Base-by-base conservation (phyloP, 352 stramenopile genomes). In the Phytopythium kandeliae region DNA sequence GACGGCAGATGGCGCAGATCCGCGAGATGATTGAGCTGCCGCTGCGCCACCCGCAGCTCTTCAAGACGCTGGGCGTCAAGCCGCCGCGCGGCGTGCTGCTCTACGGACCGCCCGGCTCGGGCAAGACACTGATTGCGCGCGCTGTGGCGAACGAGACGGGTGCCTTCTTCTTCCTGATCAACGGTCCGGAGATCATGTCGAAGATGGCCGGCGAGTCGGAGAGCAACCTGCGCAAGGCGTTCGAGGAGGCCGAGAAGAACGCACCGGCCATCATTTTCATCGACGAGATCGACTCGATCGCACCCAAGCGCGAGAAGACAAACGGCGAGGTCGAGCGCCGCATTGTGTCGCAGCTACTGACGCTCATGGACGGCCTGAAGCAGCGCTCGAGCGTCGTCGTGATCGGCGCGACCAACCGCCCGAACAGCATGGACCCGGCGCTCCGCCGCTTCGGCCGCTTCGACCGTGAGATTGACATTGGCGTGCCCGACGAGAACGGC, bases 181-280 rank as follows among this genome's bases (percentile, higher is more conserved):
- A 99, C 69, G 97, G 96, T n/a, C 97, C 97, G 0, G 97, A 99
- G 66, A 99, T 99, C 78, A 99, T 99, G 97, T 98, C 85, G 33
- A 99, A 98, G 71, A 97, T 97, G 90, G 86, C 89, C 2, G 92
- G 92, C 44, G 92, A 98, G 62, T 95, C 77, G 0, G 90, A 98
- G 61, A 90, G 68, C 52, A 97, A 97, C 69, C 48, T 97, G 49
- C 85, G 96, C 37, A 98, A 98, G 69, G 96, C 96, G 10, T 99
- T 99, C 57, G 95, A 99, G 63, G 95, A 99, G 69, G 97, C 97
- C 0, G 96, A 99, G 76, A 99, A 99, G 84, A 99, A 99, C 69
- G 95, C 96, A 3, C 97, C 97, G 21, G 90, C 96, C n/a, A 99
- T 99, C 68, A 99, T 99, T 60, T 99, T 99, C 64, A 99, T 99